Percentiles rank a stretch among this genome's conserved stretches.
Evolutionary conservation across 2,329 filamentous ascomycete species (phyloP).

Genomic region (Trichoderma sp.): DNA sequence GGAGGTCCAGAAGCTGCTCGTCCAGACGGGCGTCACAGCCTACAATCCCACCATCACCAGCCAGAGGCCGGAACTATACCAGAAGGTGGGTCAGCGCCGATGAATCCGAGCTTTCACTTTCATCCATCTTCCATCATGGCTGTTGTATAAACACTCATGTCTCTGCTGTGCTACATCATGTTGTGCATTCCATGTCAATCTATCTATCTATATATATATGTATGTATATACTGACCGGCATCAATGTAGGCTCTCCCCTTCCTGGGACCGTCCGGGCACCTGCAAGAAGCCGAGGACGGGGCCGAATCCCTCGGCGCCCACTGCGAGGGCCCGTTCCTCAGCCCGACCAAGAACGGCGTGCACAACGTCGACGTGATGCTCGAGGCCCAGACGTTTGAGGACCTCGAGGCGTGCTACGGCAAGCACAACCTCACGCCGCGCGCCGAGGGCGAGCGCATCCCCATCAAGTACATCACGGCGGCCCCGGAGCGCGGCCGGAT

Average conservation of each 20-base stretch:
- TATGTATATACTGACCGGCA: conserved; percentile 14
- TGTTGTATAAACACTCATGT: too few species aligned
- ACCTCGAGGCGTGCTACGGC: conserved; percentile 74
- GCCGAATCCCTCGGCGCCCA: conserved; percentile 88
- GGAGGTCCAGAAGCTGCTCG: conserved; percentile 69
- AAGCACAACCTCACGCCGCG: conserved; percentile 60
- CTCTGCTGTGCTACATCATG: background rate
- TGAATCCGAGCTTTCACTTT: too few species aligned
- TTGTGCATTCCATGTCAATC: background rate
- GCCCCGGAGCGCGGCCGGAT: conserved; percentile 80
- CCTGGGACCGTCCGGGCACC: conserved; percentile 69
- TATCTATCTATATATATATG: too few species aligned
- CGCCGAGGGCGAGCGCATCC: conserved; percentile 42
- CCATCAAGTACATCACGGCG: conserved; percentile 79
- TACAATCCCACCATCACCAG: conserved; percentile 86
- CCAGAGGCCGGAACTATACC: conserved; percentile 78
- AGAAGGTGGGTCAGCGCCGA: conserved; percentile 58
- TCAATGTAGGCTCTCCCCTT: conserved; percentile 66
- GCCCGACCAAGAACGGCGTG: conserved; percentile 79
- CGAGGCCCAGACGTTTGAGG: conserved; percentile 62
- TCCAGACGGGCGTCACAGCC: conserved; percentile 81
- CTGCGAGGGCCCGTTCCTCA: conserved; percentile 88
- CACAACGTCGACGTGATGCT: conserved; percentile 75
- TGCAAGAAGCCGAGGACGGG: conserved; percentile 65
- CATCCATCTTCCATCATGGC: too few species aligned